phyloP scores from a whole-genome alignment of 805 yeast genomes.

The Metschnikowia anglica region DNA sequence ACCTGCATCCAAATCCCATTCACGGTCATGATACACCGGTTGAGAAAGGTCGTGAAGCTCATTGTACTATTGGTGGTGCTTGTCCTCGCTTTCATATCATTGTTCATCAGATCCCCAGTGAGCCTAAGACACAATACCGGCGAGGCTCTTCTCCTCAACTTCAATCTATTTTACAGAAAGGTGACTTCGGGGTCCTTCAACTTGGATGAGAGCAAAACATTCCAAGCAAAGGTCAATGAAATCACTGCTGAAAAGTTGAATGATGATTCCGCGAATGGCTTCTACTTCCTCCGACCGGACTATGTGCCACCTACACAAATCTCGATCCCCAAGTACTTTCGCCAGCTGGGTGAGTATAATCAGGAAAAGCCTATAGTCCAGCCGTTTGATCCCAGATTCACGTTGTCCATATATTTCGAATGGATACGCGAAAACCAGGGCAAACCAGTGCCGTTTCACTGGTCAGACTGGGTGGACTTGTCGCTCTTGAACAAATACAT shows the following conservation, averaged over 20 bases:
- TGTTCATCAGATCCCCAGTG: too few species aligned
- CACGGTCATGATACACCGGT: too few species aligned
- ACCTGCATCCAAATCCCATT: too few species aligned
- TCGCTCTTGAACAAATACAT: conserved; percentile 15
- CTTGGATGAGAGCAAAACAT: conserved; percentile 5
- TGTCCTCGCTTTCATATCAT: too few species aligned
- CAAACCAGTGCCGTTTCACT: conserved; percentile 20
- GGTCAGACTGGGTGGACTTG: conserved; percentile 23
- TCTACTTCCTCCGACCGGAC: conserved; percentile 12
- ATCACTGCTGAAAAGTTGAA: conserved; percentile 8
- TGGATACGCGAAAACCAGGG: conserved; percentile 13
- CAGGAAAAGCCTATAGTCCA: conserved; percentile 11
- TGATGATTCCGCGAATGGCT: conserved; percentile 1
- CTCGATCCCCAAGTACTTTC: conserved; percentile 7
- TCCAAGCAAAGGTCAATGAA: not conserved
- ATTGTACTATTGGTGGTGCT: too few species aligned
- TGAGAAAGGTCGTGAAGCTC: too few species aligned
- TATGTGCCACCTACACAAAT: conserved; percentile 10
- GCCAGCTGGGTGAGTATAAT: not conserved
- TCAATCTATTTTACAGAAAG: too few species aligned
- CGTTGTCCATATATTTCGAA: conserved; percentile 20
- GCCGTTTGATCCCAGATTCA: conserved; percentile 25
- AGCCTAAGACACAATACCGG: too few species aligned
- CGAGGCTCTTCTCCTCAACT: too few species aligned
- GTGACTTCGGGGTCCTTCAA: too few species aligned